Base-by-base conservation (phyloP, 2,329 filamentous ascomycete genomes). In the Penicillium frequentans region DNA sequence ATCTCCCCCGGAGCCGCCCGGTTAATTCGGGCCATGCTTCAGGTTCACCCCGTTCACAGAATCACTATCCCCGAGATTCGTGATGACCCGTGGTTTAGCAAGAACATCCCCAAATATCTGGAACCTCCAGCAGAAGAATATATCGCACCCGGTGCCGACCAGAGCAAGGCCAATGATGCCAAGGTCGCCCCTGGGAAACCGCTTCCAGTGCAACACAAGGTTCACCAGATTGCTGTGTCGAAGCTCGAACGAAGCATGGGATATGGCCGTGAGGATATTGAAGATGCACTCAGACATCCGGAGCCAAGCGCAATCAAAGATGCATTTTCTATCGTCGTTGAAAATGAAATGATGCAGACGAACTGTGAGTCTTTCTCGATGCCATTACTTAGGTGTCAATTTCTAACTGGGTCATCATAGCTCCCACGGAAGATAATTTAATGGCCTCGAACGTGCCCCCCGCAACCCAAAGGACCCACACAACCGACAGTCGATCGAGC, bases 231-330 rank as follows among this genome's bases (percentile, higher is more conserved):
- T 64, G 93, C 98, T 3, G 93, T 96, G 6, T 90, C 93, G 58
- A 98, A 98, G 80, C 89, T 99, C 52, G 95, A 93, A 69, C 95
- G 93, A 78, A 97, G 92, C 1, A 98, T 99, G 93, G 95, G 95
- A 58, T 99, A 99, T 72, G 92, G 90, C 35, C 93, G 91, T 73
- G 89, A 89, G 60, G 95, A 99, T 79, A 93, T 99, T 52, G 90
- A 97, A 71, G 95, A 98, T 75, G 93, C 95, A 23, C 80, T 99
- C 61, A 89, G 90, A 68, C 92, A 91, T 55, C 87, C 95, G 52
- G 95, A 99, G 73, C 95, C 95, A 13, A 98, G 93, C 57, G 93
- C 95, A 11, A 97, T 99, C 81, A 99, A 99, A 78, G 95, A 99
- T 76, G 95, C 95, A 1, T 99, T 98, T 78, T 88, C 97, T 77